Base-by-base conservation (phyloP, 2,329 filamentous ascomycete genomes). In the Dactylellina cionopaga region DNA sequence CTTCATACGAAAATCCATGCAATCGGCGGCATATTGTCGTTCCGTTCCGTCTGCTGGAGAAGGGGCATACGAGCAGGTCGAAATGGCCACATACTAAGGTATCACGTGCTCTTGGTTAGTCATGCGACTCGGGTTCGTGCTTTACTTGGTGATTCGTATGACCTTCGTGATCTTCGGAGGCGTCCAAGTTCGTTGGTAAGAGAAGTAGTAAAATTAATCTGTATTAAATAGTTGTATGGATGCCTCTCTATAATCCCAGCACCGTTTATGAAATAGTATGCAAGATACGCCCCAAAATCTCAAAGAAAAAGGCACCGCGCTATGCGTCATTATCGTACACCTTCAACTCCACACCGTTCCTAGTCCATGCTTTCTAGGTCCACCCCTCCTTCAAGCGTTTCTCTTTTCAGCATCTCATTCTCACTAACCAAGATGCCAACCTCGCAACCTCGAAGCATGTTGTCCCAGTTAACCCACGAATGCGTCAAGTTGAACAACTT, bases 381-480 rank as follows among this genome's bases (percentile, higher is more conserved):
- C 25, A 5, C 46, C 25, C 44, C 58, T n/a, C 25, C 49, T n/a
- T 29, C 31, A 1, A 15, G 17, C 17, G 9, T 43, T 7, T 35
- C 51, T 19, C 37, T 70, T 19, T 52, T 56, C 9, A 27, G 15
- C 51, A 59, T 59, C 37, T 81, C 78, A 35, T 76, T 80, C 78
- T 90, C 88, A 0, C 85, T 84, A 4, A 90, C 87, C 60, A 88
- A 80, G 54, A 90, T 81, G 1, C 88, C 88, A 13, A 90, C 81
- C 70, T 90, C 79, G 77, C 88, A 90, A 3, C 84, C 84, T 25
- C 84, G 81, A 68, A 90, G 79, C 88, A 90, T 90, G 1, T 86
- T 86, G 80, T 90, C 88, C 77, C 88, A 89, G 79, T 90, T 90
- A 24, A 90, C 88, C 88, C 88, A 90, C 1, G 88, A 86, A 78